Percentiles rank a stretch among this genome's conserved stretches.
phyloP scores from a whole-genome alignment of 306 rosid species.

The Quercus variabilis region DNA sequence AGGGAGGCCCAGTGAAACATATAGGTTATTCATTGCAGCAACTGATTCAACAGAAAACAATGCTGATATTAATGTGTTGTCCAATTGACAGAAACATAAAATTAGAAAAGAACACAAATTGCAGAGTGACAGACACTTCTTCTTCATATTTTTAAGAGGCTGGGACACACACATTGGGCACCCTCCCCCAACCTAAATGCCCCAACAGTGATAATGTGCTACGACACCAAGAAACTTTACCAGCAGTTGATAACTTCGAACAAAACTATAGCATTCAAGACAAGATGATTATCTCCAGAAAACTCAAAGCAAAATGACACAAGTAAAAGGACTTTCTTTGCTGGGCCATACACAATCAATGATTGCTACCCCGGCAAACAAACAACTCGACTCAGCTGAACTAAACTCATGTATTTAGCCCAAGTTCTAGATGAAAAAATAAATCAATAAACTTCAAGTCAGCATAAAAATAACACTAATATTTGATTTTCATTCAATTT shows the following conservation, averaged over 20 bases:
- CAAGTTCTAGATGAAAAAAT: background rate
- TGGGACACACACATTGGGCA: background rate
- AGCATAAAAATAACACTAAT: background rate
- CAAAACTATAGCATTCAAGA: background rate
- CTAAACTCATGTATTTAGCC: background rate
- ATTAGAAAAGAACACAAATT: background rate
- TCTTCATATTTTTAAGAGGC: background rate
- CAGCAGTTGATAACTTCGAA: background rate
- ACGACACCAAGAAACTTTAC: background rate
- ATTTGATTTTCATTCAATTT: background rate
- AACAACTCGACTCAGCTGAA: slow-evolving; percentile 7
- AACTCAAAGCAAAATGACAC: slow-evolving; percentile 15
- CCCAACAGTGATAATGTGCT: background rate
- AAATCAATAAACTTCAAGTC: background rate
- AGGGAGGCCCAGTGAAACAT: slow-evolving; percentile 69
- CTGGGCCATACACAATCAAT: background rate
- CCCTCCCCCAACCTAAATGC: background rate
- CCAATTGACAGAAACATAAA: background rate
- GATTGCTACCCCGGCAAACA: background rate
- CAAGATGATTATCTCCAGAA: background rate
- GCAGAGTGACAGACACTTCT: background rate
- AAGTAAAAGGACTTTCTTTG: slow-evolving; percentile 6
- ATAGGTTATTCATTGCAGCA: slow-evolving; percentile 72
- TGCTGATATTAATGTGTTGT: background rate
- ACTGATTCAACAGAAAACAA: slow-evolving; percentile 46